Base-by-base conservation (phyloP, 805 yeast genomes). In the Jamesozyma lodderae region DNA sequence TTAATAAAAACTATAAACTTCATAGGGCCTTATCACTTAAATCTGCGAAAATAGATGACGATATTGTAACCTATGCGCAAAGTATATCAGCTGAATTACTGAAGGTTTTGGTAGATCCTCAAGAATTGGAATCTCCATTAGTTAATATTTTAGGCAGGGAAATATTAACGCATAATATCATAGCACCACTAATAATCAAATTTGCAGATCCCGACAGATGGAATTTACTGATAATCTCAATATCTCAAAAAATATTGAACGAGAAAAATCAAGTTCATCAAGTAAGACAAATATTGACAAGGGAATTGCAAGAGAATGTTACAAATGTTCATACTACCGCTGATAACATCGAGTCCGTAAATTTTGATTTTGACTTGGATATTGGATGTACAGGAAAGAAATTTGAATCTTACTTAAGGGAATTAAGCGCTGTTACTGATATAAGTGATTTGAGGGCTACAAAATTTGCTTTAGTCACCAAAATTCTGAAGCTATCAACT, bases 201-300 rank as follows among this genome's bases (percentile, higher is more conserved):
- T 48, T 81, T 1, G 61, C 79, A 0, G 88, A 81, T 35, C 75
- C 90, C 1, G 94, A 86, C 53, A 81, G 75, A 42, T 81, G 81
- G 74, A 88, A 88, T 54, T 72, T 75, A 39, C 51, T 68, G 29
- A 67, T 86, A 13, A 77, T 77, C 8, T 70, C 72, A 36, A 55
- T 71, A 2, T 72, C 82, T 1, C 79, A 85, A 3, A 70, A 70
- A 22, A 71, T 81, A 10, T 64, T 88, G 53, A 77, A 77, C 44
- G 94, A 85, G 50, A 65, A 87, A 39, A 72, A 72, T 26, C 85
- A 83, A 50, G 94, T 87, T 1, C 73, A 79, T 42, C 72, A 77
- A 45, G 68, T 88, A 17, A 63, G 94, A 43, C 75, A 71, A 17
- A 82, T 84, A 1, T 62, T 87, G 25, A 80, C 79, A 44, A 71